Evolutionary conservation across 805 yeast genomes (phyloP).

Genomic region (Deakozyma indianensis): DNA sequence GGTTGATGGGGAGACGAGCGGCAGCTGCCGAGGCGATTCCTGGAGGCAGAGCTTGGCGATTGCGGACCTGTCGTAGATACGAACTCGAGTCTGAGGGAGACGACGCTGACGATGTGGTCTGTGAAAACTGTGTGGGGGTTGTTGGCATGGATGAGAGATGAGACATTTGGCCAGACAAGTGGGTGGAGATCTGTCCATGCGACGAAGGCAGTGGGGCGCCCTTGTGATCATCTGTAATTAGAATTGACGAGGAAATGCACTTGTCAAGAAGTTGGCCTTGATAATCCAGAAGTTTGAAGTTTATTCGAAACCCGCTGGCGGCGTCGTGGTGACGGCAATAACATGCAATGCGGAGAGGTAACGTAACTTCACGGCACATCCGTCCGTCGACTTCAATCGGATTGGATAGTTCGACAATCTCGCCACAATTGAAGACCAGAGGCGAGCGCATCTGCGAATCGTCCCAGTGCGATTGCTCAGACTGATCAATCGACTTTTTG

Average conservation of each 20-base stretch:
- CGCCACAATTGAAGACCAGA: constrained; percentile 81
- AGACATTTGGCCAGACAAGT: no score
- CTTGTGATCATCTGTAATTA: constrained; percentile 92
- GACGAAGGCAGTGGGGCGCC: constrained; percentile 17
- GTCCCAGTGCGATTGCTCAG: constrained; percentile 69
- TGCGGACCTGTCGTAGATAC: constrained; percentile 2
- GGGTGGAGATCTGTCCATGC: no score
- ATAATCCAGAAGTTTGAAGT: constrained; percentile 45
- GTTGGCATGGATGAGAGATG: constrained; percentile 2
- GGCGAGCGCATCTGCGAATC: constrained; percentile 65
- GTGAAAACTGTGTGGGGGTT: neutral
- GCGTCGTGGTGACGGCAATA: constrained; percentile 94
- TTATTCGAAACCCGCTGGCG: constrained; percentile 63
- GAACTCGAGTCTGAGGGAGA: constrained; percentile 1
- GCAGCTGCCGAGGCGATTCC: neutral
- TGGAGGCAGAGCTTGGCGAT: neutral
- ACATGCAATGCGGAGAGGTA: constrained; percentile 73
- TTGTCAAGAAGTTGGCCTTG: constrained; percentile 55
- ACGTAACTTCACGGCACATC: constrained; percentile 21
- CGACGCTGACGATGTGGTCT: neutral
- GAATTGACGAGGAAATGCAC: constrained; percentile 55
- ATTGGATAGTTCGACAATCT: constrained; percentile 48
- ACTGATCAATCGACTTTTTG: constrained; percentile 63
- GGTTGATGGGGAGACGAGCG: neutral
- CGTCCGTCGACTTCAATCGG: constrained; percentile 19